These are phyloP conservation scores for Mucor piriformis DNA, from an alignment of 371 early-diverging fungal genomes.

Conservation along the genomic window DNA sequence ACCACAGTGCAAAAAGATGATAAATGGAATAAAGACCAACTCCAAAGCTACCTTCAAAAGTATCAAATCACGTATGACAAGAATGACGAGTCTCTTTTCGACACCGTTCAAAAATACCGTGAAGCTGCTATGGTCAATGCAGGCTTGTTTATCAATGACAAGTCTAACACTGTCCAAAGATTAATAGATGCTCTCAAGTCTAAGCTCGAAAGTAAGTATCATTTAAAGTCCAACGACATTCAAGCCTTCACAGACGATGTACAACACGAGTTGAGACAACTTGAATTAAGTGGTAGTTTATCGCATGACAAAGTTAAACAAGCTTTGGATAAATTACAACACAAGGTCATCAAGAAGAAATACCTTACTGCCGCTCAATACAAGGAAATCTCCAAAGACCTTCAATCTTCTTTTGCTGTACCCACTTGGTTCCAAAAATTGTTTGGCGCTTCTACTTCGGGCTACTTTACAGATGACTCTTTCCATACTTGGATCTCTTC, in stretches of 20 bases:
- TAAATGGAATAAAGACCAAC: conserved; percentile 35
- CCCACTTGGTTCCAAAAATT: conserved; percentile 39
- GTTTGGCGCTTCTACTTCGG: conserved; percentile 11
- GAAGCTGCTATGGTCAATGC: conserved; percentile 38
- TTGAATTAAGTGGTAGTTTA: conserved; percentile 42
- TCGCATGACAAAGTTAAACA: conserved; percentile 34
- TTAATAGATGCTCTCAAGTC: conserved; percentile 35
- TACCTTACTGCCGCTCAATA: conserved; percentile 39
- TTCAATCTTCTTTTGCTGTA: conserved; percentile 28
- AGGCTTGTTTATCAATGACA: conserved; percentile 27
- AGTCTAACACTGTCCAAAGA: conserved; percentile 31
- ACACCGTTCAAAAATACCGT: conserved; percentile 41
- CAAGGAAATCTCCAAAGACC: conserved; percentile 35
- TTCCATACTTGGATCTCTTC: conserved; percentile 37
- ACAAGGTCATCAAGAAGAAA: conserved; percentile 31
- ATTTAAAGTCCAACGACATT: conserved; percentile 25
- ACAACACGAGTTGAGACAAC: conserved; percentile 35
- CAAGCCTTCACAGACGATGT: conserved; percentile 30
- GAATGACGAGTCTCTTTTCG: conserved; percentile 23
- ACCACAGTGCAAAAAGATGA: conserved; percentile 19
- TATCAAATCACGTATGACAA: conserved; percentile 41
- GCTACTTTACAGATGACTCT: conserved; percentile 21
- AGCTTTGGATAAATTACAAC: conserved; percentile 34
- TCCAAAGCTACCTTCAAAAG: conserved; percentile 31
- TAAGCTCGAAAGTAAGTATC: conserved; percentile 37